Evolutionary conservation across 305 asterid genomes (phyloP), one percentile per base, ranked within the genome.

Genomic region (Fraxinus xanthoxyloides): DNA sequence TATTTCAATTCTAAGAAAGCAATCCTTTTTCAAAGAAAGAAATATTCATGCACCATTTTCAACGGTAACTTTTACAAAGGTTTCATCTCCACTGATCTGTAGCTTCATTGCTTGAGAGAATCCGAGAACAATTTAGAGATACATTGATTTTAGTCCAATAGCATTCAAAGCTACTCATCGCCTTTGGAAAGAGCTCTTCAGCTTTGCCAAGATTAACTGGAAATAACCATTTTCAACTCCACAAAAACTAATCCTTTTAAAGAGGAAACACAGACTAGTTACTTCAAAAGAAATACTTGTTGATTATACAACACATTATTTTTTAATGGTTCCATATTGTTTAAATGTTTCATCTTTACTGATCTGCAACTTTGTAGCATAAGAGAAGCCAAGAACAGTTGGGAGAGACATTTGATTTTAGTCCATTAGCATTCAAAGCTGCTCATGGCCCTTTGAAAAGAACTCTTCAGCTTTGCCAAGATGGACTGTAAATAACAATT

Each of bases 341-440:
- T 61, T 7, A 24, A 0, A 40, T 24, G 17, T 65, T 40, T 65
- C 35, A 26, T 24, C 72, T 65, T 32, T 2, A 65, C 72, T 65
- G 72, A 65, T 65, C 72, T 26, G 35, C 72, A 65, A 65, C 72
- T 10, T 65, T 19, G 26, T 24, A 26, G 17, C 36, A 2, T 67
- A 28, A 26, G 1, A 72, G 74, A 72, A 84, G 85, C 74, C 72
- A 31, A 82, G 84, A 84, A 88, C 79, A 84, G 86, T 84, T 79
- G 69, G 76, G 86, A 85, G 85, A 26, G 86, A 82, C 82, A 80
- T 35, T 77, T 84, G 74, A 82, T 85, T 0, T 77, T 10, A 82
- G 86, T 85, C 89, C 89, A 88, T 82, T 75, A 85, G 89, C 89
- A 88, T 85, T 85, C 87, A 88, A 84, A 88, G 83, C 84, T 77